phyloP scores from a whole-genome alignment of 495 filamentous ascomycete species.

The Daldinia caldariorum region DNA sequence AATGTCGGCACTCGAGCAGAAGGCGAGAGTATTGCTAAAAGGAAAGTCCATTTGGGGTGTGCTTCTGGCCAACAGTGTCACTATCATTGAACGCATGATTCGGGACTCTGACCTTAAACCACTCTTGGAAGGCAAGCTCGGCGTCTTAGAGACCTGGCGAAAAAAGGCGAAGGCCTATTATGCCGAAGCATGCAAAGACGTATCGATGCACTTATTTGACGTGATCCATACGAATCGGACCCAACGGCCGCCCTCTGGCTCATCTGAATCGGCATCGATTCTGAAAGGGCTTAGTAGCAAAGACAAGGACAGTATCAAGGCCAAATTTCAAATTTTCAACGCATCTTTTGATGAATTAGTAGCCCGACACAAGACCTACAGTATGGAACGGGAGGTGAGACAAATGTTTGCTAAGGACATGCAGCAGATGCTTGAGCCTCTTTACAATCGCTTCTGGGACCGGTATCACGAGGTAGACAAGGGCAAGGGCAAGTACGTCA shows the following conservation, averaged over 20 bases:
- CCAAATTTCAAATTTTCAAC: slow-evolving; percentile 93
- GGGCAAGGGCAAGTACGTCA: slow-evolving; percentile 95
- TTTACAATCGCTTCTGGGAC: slow-evolving; percentile 96
- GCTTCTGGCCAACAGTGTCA: slow-evolving; percentile 90
- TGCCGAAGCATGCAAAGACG: slow-evolving; percentile 88
- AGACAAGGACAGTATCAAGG: slow-evolving; percentile 94
- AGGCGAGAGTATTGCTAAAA: slow-evolving; percentile 76
- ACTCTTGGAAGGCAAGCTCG: slow-evolving; percentile 72
- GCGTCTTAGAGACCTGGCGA: slow-evolving; percentile 79
- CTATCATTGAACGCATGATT: slow-evolving; percentile 86
- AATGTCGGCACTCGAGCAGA: slow-evolving; percentile 79
- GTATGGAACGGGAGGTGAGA: slow-evolving; percentile 89
- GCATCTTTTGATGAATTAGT: slow-evolving; percentile 88
- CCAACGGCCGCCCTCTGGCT: slow-evolving; percentile 73
- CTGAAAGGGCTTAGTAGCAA: slow-evolving; percentile 84
- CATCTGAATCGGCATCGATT: slow-evolving; percentile 74
- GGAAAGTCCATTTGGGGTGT: slow-evolving; percentile 83
- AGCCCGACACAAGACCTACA: slow-evolving; percentile 76
- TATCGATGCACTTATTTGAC: slow-evolving; percentile 85
- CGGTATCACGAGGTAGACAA: slow-evolving; percentile 98
- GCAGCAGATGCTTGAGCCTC: slow-evolving; percentile 87
- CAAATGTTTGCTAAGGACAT: slow-evolving; percentile 80
- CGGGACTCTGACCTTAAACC: slow-evolving; percentile 78
- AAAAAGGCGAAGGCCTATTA: slow-evolving; percentile 87
- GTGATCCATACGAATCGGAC: slow-evolving; percentile 86